phyloP scores from a whole-genome alignment of 139 green algal genomes.

The Limnomonas spitsbergensis region DNA sequence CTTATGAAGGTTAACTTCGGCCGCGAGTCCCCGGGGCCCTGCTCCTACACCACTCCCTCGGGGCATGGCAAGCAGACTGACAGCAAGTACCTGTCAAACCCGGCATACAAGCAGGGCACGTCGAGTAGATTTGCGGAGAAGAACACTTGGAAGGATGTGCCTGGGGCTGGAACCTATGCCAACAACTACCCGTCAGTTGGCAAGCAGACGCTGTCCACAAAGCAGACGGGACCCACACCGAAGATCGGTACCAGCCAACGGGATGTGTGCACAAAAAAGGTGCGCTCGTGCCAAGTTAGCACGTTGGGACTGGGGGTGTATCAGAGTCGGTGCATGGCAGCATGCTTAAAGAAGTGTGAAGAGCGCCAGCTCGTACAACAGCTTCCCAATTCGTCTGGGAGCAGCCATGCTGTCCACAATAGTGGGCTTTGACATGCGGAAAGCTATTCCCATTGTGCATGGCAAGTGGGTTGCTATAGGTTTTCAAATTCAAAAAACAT shows the following conservation, averaged over 20 bases:
- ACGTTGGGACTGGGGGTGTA: background rate
- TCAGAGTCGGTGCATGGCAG: too few relatives aligned
- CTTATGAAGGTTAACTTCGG: conserved; percentile 54
- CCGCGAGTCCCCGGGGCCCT: conserved; percentile 42
- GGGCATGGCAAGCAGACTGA: conserved; percentile 47
- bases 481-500: too few relatives aligned
- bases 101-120: conserved; percentile 35
- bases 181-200: conserved; percentile 38
- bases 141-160: conserved; percentile 29
- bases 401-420: too few relatives aligned
- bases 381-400: too few relatives aligned
- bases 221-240: conserved; percentile 50
- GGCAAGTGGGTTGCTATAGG: too few relatives aligned
- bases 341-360: too few relatives aligned
- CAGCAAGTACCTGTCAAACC: conserved; percentile 28
- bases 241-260: conserved; percentile 55
- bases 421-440: background rate
- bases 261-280: conserved; percentile 51
- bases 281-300: too few relatives aligned
- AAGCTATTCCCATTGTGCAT: background rate
- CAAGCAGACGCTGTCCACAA: conserved; percentile 49
- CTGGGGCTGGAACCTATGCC: conserved; percentile 51
- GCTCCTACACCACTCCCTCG: conserved; percentile 39
- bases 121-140: conserved; percentile 38
- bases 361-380: too few relatives aligned